phyloP scores from a whole-genome alignment of 78 protist species.

The Dictyostelium citrinum region DNA sequence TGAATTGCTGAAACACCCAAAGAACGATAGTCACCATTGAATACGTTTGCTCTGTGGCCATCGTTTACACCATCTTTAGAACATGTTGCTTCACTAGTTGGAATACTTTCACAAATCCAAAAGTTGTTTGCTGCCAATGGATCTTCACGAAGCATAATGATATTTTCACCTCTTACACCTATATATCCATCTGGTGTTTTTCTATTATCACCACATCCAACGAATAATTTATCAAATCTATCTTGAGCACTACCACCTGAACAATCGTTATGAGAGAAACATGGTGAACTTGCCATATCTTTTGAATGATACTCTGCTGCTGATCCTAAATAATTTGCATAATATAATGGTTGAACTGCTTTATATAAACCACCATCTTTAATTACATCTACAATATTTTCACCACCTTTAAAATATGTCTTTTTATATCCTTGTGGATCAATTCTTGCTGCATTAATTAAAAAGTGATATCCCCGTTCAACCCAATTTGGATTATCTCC shows the following conservation, averaged over 20 bases:
- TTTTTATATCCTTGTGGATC: conserved; percentile 6
- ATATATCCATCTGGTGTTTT: background rate
- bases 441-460: conserved; percentile 10
- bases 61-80: background rate
- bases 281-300: conserved; percentile 12
- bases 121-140: background rate
- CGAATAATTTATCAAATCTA: background rate
- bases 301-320: background rate
- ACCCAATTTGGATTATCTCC: background rate
- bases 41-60: conserved; percentile 13
- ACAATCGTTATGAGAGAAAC: background rate
- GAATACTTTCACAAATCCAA: conserved; percentile 14
- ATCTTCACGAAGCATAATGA: background rate
- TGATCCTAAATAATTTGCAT: background rate
- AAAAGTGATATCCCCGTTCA: conserved; percentile 2
- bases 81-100: background rate
- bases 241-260: background rate
- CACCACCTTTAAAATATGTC: background rate
- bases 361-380: background rate
- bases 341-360: background rate
- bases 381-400: background rate
- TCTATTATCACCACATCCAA: background rate
- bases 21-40: background rate
- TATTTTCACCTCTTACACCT: conserved; percentile 7
- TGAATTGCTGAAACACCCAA: background rate